Conservation (phyloP, 192 early-diverging fungal genomes). For the Gigaspora rosea region DNA sequence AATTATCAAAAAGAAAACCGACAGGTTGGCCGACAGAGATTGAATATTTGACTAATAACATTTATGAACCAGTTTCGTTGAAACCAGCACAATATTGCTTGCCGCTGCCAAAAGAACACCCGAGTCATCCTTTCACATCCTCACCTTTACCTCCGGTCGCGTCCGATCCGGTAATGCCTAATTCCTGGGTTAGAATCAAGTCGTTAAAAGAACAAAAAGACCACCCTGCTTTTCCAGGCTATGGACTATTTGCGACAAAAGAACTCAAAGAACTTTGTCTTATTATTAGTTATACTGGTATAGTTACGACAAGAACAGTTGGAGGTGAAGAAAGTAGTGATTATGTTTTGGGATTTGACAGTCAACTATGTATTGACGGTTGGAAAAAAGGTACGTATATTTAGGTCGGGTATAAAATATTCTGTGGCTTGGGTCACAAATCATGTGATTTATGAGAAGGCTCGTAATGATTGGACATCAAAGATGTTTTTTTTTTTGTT, state of each 20-base stretch:
- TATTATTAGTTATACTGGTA: conserved; percentile 23
- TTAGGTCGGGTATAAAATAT: not conserved
- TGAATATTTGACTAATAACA: conserved; percentile 1
- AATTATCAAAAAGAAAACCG: not conserved
- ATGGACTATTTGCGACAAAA: conserved; percentile 28
- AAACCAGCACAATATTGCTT: not conserved
- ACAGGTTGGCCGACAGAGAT: not conserved
- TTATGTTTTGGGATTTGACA: conserved; percentile 27
- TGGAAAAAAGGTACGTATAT: conserved; percentile 15
- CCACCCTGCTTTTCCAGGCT: conserved; percentile 15
- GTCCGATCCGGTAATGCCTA: conserved; percentile 4
- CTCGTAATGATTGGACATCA: too few species aligned
- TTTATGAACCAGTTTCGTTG: not conserved
- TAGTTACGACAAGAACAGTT: conserved; percentile 5
- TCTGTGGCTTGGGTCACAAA: not conserved
- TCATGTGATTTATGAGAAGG: not conserved
- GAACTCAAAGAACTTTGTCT: conserved; percentile 2
- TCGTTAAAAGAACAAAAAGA: not conserved
- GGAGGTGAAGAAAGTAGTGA: conserved; percentile 13
- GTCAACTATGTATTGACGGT: conserved; percentile 24
- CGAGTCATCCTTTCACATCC: conserved; percentile 25
- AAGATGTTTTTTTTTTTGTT: too few species aligned
- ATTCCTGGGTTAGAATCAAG: conserved; percentile 6
- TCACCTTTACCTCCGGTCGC: conserved; percentile 5
- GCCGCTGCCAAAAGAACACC: not conserved